Base-by-base conservation (phyloP, 2,329 filamentous ascomycete genomes). In the Myriosclerotinia duriaeana region DNA sequence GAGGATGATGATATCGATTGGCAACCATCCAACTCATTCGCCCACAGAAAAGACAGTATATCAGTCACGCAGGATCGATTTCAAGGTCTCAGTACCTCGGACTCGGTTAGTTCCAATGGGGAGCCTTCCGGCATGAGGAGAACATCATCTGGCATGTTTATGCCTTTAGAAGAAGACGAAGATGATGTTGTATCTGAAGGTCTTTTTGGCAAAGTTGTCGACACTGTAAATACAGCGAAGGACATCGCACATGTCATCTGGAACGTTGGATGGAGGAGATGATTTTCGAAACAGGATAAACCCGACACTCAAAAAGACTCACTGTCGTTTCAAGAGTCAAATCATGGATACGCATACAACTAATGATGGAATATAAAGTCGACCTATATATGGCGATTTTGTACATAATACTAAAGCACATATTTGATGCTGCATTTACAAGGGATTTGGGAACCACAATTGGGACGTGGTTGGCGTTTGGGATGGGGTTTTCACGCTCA, bases 131-230 rank as follows among this genome's bases (percentile, higher is more conserved):
- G 88, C 63, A 88, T 96, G 82, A 87, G 89, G 69, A 85, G 93
- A 71, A 96, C 92, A 26, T 83, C 87, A 61, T 95, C 92, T 50
- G 93, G 92, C 72, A 96, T 96, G 91, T 90, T 96, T 73, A 93
- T 96, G 90, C 91, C 92, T 9, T 90, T 89, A 72, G 90, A 93
- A 72, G 89, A 93, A 72, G 87, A 87, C 68, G 90, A 92, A 70
- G 81, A 84, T 63, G 83, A 85, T 78, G 76, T 83, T 53, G 77
- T 80, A 83, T 68, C 85, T 80, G 74, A 94, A 91, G 73, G 85
- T 14, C 71, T 76, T 5, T 77, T 77, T 67, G 75, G 75, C 14
- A 76, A 74, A 61, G 75, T 77, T 38, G 73, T 77, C 44, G 75
- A 77, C 46, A 78, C 77, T 65, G 78, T 89, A 78, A 89, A 89